A percentile compares a stretch with the other conserved stretches of the same genome.
These are phyloP conservation scores for Chaetomium tenue DNA, from an alignment of 495 filamentous ascomycete species.

Conservation along the genomic window DNA sequence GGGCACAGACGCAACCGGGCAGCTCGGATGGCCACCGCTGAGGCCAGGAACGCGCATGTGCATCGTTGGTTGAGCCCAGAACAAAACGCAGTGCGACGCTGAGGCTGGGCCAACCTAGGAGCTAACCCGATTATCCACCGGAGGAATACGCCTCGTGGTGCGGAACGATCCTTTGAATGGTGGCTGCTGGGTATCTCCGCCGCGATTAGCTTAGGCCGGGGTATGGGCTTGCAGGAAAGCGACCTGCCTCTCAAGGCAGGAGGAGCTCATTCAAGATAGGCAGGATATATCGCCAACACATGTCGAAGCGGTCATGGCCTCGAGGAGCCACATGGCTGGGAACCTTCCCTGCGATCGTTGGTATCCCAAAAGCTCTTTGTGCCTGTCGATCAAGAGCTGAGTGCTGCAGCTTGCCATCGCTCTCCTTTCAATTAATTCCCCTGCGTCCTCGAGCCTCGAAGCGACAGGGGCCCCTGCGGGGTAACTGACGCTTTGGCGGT, in stretches of 20 bases:
- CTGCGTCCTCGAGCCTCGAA: not conserved
- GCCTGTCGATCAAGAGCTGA: conserved; percentile 9
- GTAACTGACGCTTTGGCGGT: not conserved
- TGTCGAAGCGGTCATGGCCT: not conserved
- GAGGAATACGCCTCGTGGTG: conserved; percentile 3
- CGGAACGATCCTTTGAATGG: conserved; percentile 1
- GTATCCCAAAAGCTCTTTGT: not conserved
- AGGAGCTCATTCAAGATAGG: not conserved
- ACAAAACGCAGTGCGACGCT: not conserved
- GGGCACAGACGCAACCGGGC: conserved; percentile 14
- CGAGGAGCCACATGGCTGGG: not conserved
- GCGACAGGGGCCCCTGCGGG: not conserved
- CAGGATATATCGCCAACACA: not conserved
- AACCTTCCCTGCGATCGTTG: not conserved
- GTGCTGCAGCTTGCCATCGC: not conserved
- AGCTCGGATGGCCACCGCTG: conserved; percentile 12
- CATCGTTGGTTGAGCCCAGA: not conserved
- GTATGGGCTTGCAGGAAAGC: not conserved
- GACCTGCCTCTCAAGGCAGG: not conserved
- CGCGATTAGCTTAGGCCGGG: not conserved
- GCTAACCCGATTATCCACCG: conserved; percentile 7
- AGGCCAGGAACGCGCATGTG: conserved; percentile 15
- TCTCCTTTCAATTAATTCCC: not conserved
- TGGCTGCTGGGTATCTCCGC: not conserved
- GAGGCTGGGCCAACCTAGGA: not conserved